These are phyloP conservation scores for Liquidambar formosana DNA, from an alignment of 164 flowering plant species.

Conservation along the genomic window DNA sequence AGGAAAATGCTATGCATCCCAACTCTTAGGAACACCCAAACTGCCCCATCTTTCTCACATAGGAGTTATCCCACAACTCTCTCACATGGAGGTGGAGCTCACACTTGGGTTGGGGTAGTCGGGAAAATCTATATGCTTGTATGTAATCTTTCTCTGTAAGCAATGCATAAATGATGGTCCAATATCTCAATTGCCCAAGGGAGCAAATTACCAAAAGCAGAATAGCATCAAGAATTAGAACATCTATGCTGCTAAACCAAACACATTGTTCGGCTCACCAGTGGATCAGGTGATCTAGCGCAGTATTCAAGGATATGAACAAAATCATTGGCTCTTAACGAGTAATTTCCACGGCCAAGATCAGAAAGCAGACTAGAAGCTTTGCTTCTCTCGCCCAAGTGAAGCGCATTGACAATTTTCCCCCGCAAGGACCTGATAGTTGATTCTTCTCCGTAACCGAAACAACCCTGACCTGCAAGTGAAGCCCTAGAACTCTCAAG, in stretches of 20 bases:
- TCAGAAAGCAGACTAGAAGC: constrained; percentile 61
- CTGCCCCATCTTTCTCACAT: no score
- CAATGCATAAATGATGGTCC: no score
- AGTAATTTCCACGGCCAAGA: constrained; percentile 23
- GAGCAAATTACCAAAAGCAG: no score
- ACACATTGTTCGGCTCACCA: constrained; percentile 42
- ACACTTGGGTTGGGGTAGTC: no score
- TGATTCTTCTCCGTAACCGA: constrained; percentile 21
- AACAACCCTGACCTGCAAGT: constrained; percentile 26
- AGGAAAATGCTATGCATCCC: no score
- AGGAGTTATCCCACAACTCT: no score
- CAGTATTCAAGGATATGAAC: constrained; percentile 59
- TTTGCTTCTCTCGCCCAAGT: constrained; percentile 49
- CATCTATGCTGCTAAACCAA: background rate
- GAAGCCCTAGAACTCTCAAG: background rate
- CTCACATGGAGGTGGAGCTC: no score
- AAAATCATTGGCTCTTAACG: constrained; percentile 49
- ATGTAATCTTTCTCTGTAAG: no score
- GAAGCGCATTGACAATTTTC: constrained; percentile 72
- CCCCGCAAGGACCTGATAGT: constrained; percentile 28
- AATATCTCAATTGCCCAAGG: no score
- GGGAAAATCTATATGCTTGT: no score
- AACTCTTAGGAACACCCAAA: no score
- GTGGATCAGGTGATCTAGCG: constrained; percentile 67
- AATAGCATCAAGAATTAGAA: background rate